These are phyloP conservation scores for Cryphonectria japonica DNA, from an alignment of 2,329 filamentous ascomycete genomes.

Conservation along the genomic window DNA sequence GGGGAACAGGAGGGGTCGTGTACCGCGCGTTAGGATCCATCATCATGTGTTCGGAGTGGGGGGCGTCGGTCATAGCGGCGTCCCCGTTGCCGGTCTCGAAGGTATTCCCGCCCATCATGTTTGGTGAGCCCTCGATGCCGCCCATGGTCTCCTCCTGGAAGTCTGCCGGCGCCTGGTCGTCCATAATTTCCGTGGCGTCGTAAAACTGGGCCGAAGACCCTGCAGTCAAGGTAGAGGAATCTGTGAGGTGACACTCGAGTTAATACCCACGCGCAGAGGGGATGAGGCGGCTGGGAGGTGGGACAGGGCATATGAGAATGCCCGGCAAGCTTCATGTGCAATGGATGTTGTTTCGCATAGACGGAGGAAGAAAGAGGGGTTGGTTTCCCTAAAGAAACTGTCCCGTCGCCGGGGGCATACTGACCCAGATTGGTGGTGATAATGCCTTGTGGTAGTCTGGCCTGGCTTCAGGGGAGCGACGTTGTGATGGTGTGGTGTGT, in stretches of 20 bases:
- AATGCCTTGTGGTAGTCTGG: background rate
- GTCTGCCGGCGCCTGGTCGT: constrained; percentile 47
- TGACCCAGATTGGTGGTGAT: constrained; percentile 24
- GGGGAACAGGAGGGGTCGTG: constrained; percentile 51
- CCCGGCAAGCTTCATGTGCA: constrained; percentile 18
- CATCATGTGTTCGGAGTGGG: constrained; percentile 39
- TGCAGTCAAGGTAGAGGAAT: constrained; percentile 53
- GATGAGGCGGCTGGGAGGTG: constrained; percentile 29
- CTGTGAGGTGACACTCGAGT: constrained; percentile 36
- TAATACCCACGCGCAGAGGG: constrained; percentile 40
- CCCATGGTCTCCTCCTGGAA: constrained; percentile 54
- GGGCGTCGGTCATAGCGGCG: constrained; percentile 45
- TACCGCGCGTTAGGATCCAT: constrained; percentile 49
- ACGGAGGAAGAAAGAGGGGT: background rate
- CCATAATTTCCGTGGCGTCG: constrained; percentile 56
- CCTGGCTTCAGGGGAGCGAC: background rate
- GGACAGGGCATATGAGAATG: constrained; percentile 17
- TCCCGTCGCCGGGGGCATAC: constrained; percentile 6
- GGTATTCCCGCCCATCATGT: constrained; percentile 43
- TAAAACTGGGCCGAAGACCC: constrained; percentile 57
- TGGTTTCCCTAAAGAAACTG: background rate
- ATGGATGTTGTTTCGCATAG: constrained; percentile 19
- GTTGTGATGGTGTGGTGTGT: background rate
- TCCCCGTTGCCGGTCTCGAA: constrained; percentile 42
- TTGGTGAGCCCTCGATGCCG: constrained; percentile 53